These are phyloP conservation scores for Cryomyces antarcticus DNA, from an alignment of 495 filamentous ascomycete species.

Conservation along the genomic window DNA sequence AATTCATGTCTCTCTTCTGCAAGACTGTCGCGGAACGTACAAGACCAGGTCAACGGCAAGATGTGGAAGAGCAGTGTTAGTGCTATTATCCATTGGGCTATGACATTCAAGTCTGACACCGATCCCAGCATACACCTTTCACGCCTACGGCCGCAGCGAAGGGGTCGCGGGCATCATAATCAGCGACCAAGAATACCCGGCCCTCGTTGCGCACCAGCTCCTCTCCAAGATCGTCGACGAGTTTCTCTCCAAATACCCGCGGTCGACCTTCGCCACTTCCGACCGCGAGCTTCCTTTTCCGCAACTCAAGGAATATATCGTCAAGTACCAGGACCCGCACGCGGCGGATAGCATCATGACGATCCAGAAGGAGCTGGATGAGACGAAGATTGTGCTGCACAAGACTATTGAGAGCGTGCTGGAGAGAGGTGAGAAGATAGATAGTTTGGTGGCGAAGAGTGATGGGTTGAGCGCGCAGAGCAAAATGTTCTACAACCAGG, in stretches of 20 bases:
- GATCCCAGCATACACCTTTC: conserved; percentile 51
- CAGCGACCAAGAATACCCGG: conserved; percentile 74
- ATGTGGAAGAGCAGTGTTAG: conserved; percentile 69
- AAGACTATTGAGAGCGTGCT: conserved; percentile 88
- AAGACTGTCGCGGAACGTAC: conserved; percentile 66
- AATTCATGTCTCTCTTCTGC: conserved; percentile 51
- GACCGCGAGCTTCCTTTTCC: conserved; percentile 38
- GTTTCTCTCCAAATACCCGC: conserved; percentile 65
- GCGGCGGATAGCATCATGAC: conserved; percentile 40
- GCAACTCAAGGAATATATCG: conserved; percentile 49
- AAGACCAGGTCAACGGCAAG: conserved; percentile 68
- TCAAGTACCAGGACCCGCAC: conserved; percentile 15
- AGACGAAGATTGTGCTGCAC: conserved; percentile 94
- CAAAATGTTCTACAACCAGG: conserved; percentile 88
- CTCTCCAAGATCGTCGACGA: conserved; percentile 85
- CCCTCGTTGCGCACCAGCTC: conserved; percentile 79
- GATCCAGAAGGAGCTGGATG: conserved; percentile 91
- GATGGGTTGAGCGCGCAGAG: conserved; percentile 71
- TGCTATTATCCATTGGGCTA: neutral
- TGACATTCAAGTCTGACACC: neutral
- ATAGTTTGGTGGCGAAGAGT: conserved; percentile 72
- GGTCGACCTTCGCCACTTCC: conserved; percentile 37
- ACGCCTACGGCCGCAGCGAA: conserved; percentile 75
- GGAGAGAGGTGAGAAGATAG: conserved; percentile 80
- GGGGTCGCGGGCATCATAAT: conserved; percentile 80